phyloP scores from a whole-genome alignment of 1,284 basidiomycete species.

The Takashimella koratensis region DNA sequence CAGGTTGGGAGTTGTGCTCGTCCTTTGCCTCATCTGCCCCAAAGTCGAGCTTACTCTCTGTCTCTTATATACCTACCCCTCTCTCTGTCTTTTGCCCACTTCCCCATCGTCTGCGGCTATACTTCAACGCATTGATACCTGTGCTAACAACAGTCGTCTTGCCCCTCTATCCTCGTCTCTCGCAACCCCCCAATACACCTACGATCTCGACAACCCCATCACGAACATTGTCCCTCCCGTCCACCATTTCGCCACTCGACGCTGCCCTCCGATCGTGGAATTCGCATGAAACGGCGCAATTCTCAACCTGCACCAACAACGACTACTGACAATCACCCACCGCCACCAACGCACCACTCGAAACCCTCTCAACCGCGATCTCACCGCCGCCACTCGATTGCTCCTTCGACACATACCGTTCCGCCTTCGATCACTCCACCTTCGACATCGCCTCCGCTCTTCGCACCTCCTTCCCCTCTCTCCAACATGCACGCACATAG shows the following conservation, averaged over 20 bases:
- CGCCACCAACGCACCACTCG: slow-evolving; percentile 1
- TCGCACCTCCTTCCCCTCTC: not conserved
- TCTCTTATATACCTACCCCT: too few relatives aligned
- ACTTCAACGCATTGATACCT: too few relatives aligned
- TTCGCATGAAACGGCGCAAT: not conserved
- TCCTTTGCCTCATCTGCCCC: too few relatives aligned
- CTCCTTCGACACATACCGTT: not conserved
- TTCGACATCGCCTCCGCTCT: slow-evolving; percentile 4
- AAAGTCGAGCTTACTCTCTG: too few relatives aligned
- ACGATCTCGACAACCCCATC: too few relatives aligned
- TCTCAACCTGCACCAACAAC: not conserved
- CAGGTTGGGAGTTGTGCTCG: too few relatives aligned
- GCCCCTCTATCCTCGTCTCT: too few relatives aligned
- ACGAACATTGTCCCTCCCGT: not conserved
- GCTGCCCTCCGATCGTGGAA: not conserved
- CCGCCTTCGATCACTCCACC: not conserved
- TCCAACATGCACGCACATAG: not conserved
- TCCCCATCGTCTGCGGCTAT: too few relatives aligned
- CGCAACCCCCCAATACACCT: too few relatives aligned
- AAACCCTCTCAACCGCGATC: slow-evolving; percentile 1
- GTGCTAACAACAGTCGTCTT: too few relatives aligned
- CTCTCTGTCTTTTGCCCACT: too few relatives aligned
- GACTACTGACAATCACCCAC: not conserved
- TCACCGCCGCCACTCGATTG: not conserved
- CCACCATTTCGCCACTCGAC: too few relatives aligned